A percentile compares a stretch with the other conserved stretches of the same genome.
Conservation (phyloP, 2,329 filamentous ascomycete genomes). For the Setomelanomma holmii region DNA sequence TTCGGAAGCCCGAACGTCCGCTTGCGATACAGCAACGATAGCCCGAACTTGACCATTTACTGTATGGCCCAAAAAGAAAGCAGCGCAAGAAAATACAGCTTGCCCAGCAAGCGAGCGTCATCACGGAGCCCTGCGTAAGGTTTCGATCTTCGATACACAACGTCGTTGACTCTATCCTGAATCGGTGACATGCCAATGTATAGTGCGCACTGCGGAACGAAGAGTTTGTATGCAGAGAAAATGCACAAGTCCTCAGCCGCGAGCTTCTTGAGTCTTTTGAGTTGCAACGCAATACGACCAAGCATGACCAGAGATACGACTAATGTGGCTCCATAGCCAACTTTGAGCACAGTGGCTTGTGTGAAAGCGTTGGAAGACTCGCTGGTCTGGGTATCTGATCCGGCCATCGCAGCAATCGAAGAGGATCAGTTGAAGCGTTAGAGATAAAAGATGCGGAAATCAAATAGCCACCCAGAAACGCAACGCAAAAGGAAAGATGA, state of each 20-base stretch:
- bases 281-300: neutral
- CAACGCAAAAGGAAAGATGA: neutral
- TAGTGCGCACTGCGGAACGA: conserved; percentile 1
- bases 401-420: neutral
- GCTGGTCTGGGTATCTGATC: neutral
- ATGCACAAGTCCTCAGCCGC: conserved; percentile 1
- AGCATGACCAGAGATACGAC: conserved; percentile 2
- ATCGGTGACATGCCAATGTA: conserved; percentile 4
- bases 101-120: neutral
- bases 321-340: neutral
- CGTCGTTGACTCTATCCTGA: neutral
- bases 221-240: neutral
- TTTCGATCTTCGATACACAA: neutral
- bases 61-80: conserved; percentile 5
- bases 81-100: conserved; percentile 2
- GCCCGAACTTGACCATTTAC: conserved; percentile 8
- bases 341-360: neutral
- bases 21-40: conserved; percentile 8
- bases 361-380: neutral
- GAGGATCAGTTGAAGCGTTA: neutral
- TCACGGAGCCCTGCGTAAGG: neutral
- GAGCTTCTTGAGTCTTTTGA: neutral
- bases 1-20: neutral
- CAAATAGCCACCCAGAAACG: neutral
- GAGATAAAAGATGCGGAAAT: neutral